Percentiles rank a stretch among this genome's conserved stretches.
Conservation (phyloP, 371 early-diverging fungal species). For the Mucor plumbeus region DNA sequence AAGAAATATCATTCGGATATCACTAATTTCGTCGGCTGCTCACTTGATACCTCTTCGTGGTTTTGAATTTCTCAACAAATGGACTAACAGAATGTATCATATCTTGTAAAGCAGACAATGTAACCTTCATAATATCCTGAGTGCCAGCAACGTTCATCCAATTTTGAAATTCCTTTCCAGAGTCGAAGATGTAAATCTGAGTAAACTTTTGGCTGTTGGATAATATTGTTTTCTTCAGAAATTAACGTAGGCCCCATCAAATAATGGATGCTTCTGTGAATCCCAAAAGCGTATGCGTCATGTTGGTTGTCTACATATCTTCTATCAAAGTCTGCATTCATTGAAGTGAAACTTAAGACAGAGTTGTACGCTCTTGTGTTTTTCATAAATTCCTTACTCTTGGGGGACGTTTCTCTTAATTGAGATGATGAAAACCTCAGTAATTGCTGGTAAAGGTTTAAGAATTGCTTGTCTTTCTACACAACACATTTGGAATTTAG, state of each 20-base stretch:
- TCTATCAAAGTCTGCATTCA: background rate
- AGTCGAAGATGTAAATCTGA: slow-evolving; percentile 11
- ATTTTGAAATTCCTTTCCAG: background rate
- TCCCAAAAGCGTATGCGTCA: slow-evolving; percentile 3
- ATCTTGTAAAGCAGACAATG: too few species aligned
- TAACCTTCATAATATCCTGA: background rate
- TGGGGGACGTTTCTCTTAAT: background rate
- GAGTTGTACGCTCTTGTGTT: slow-evolving; percentile 7
- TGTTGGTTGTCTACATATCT: background rate
- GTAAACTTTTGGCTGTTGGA: background rate
- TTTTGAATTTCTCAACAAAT: background rate
- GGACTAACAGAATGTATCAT: slow-evolving; percentile 5
- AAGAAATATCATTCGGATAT: too few species aligned
- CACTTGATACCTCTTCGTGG: background rate
- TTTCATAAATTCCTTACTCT: background rate
- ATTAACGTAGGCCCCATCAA: background rate
- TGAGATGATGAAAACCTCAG: too few species aligned
- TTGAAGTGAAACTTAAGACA: slow-evolving; percentile 4
- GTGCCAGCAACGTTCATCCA: background rate
- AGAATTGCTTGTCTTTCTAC: background rate
- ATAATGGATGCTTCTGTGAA: background rate
- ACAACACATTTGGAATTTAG: slow-evolving; percentile 6
- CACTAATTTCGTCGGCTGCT: too few species aligned
- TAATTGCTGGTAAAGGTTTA: background rate
- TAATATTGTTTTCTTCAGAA: background rate